These are phyloP conservation scores for Pisolithus sp. DNA, from an alignment of 768 basidiomycete genomes.

Conservation along the genomic window DNA sequence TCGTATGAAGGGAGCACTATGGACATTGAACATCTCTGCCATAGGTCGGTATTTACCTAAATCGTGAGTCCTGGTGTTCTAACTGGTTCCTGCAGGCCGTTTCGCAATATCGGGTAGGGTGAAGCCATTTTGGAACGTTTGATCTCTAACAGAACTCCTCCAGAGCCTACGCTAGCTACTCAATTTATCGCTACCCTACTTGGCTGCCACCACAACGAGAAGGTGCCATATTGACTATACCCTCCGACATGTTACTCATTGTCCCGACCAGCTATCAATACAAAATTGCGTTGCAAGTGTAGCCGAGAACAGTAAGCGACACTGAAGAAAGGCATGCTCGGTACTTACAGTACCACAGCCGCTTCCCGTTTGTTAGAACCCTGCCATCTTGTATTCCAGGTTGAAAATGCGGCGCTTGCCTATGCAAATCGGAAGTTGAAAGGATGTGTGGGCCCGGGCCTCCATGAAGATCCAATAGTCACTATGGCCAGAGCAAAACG, in stretches of 20 bases:
- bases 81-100: constrained; percentile 36
- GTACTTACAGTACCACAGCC: constrained; percentile 32
- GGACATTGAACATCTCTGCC: constrained; percentile 69
- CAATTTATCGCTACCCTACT: constrained; percentile 58
- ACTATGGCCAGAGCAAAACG: constrained; percentile 39
- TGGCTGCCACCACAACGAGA: constrained; percentile 80
- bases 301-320: neutral
- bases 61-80: constrained; percentile 4
- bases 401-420: constrained; percentile 40
- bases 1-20: constrained; percentile 91
- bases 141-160: constrained; percentile 8
- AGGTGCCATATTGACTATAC: constrained; percentile 38
- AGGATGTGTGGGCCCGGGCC: constrained; percentile 22
- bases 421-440: constrained; percentile 34
- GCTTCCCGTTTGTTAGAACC: constrained; percentile 59
- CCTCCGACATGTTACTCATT: neutral
- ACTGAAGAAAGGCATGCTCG: neutral
- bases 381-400: constrained; percentile 44
- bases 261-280: constrained; percentile 7
- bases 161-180: constrained; percentile 52
- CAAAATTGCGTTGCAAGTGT: constrained; percentile 16
- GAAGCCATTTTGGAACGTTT: neutral
- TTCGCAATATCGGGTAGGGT: constrained; percentile 63
- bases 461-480: constrained; percentile 34
- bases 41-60: constrained; percentile 39